Conservation (phyloP, 108 stramenopile species). For the Pseudonitzschia multiseries region DNA sequence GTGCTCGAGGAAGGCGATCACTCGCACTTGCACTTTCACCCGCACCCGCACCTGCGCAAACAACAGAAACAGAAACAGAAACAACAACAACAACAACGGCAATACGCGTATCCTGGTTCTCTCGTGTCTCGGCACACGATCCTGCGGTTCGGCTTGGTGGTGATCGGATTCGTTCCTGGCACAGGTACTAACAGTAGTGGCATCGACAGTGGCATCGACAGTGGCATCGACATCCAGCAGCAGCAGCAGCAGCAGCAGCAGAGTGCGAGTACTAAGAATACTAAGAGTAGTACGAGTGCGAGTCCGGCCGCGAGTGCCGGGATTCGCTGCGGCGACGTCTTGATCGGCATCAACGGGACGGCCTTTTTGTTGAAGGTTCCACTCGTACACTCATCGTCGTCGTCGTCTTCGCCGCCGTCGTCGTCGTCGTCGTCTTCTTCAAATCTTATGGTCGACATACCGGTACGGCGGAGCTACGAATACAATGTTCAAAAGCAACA, state of each 20-base stretch:
- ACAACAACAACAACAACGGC: neutral
- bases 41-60: too few species aligned
- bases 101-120: constrained; percentile 22
- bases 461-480: constrained; percentile 18
- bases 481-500: constrained; percentile 16
- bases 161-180: constrained; percentile 19
- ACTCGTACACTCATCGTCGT: too few species aligned
- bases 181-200: too few species aligned
- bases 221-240: too few species aligned
- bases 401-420: too few species aligned
- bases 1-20: constrained; percentile 44
- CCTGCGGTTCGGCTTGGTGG: constrained; percentile 11
- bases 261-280: too few species aligned
- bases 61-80: too few species aligned
- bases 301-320: constrained; percentile 54
- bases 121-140: neutral
- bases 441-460: neutral
- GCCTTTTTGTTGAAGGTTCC: constrained; percentile 38
- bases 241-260: too few species aligned
- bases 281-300: constrained; percentile 4
- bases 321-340: constrained; percentile 56
- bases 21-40: too few species aligned
- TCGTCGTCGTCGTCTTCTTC: neutral
- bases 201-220: too few species aligned
- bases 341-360: constrained; percentile 78